Conservation (phyloP, 2,329 filamentous ascomycete genomes). For the Epichloe gansuensis region DNA sequence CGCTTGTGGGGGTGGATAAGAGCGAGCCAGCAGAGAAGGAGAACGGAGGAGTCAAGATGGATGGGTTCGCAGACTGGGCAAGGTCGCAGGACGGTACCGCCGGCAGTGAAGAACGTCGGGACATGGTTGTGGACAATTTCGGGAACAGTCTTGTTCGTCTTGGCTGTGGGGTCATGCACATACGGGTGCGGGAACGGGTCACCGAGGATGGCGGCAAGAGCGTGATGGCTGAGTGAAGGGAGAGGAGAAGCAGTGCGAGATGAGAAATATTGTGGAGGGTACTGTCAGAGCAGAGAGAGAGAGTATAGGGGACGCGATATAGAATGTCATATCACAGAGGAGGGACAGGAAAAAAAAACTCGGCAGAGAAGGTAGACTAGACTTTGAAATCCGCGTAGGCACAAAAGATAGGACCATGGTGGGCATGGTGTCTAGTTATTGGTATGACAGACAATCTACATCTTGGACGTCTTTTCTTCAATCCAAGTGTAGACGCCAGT, state of each 20-base stretch:
- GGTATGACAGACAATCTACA: too few relatives aligned
- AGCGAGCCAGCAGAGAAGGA: not conserved
- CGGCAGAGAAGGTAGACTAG: too few relatives aligned
- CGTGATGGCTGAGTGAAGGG: slow-evolving; percentile 26
- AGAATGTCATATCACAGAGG: too few relatives aligned
- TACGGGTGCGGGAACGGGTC: slow-evolving; percentile 27
- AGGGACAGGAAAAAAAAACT: too few relatives aligned
- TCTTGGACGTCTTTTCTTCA: too few relatives aligned
- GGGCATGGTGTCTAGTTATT: too few relatives aligned
- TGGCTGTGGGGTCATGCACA: slow-evolving; percentile 25
- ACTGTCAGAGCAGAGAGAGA: too few relatives aligned
- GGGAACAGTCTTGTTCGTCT: slow-evolving; percentile 11
- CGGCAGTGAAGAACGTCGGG: not conserved
- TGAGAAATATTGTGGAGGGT: not conserved
- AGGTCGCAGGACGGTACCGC: not conserved
- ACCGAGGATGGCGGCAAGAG: slow-evolving; percentile 32
- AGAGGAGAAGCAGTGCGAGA: not conserved
- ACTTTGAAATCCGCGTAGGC: too few relatives aligned
- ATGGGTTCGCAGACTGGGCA: not conserved
- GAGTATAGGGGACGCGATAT: too few relatives aligned
- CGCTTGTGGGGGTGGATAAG: slow-evolving; percentile 18
- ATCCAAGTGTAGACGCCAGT: too few relatives aligned
- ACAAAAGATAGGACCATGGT: not conserved
- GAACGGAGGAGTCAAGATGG: not conserved
- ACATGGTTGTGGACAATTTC: not conserved